Percentiles rank a stretch among this genome's conserved stretches.
These are phyloP conservation scores for Capsicum pubescens DNA, from an alignment of 257 asterid genomes.

Conservation along the genomic window DNA sequence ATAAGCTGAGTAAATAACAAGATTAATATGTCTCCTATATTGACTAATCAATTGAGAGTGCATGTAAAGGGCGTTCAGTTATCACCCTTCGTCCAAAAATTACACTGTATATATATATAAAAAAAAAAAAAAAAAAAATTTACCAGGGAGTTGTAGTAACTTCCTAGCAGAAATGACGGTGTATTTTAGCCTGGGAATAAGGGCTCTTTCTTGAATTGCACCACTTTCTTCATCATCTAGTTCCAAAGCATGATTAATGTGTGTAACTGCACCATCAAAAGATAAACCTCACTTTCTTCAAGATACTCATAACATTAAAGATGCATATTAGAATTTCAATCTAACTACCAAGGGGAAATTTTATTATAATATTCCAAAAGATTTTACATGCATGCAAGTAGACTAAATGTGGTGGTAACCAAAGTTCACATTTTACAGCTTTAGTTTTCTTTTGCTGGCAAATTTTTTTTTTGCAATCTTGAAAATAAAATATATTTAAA, in stretches of 20 bases:
- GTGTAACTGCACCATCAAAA: constrained; percentile 39
- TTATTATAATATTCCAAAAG: background rate
- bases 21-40: too few relatives aligned
- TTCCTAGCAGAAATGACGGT: constrained; percentile 40
- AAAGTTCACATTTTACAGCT: background rate
- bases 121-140: too few relatives aligned
- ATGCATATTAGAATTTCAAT: background rate
- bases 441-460: background rate
- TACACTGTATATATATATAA: background rate
- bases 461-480: too few relatives aligned
- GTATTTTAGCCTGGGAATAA: constrained; percentile 39
- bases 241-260: constrained; percentile 51
- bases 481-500: too few relatives aligned
- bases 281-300: background rate
- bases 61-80: background rate
- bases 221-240: constrained; percentile 35
- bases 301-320: background rate
- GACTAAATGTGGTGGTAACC: background rate
- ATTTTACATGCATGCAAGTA: background rate
- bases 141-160: constrained; percentile 38
- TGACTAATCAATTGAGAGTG: background rate
- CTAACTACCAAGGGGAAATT: background rate
- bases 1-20: too few relatives aligned
- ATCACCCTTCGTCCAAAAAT: background rate
- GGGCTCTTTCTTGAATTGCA: constrained; percentile 35